Conservation (phyloP, 1,139 yeast species). For the Saccharomyces hybrid region DNA sequence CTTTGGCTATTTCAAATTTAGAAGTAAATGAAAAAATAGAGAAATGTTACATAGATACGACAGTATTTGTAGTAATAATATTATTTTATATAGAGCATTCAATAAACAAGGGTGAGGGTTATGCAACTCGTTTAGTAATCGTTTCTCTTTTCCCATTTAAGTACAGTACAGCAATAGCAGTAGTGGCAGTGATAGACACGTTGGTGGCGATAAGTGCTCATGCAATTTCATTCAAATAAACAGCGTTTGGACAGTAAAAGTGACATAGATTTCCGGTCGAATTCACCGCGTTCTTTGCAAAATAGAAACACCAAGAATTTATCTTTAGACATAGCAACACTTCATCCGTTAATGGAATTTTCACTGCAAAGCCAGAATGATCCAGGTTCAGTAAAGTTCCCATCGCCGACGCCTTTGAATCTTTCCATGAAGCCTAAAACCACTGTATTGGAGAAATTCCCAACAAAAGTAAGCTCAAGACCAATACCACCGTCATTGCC, state of each 20-base stretch:
- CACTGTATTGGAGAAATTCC: not conserved
- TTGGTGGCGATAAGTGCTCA: not conserved
- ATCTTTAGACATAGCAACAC: constrained; percentile 14
- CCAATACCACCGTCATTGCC: constrained; percentile 4
- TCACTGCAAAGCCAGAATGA: constrained; percentile 2
- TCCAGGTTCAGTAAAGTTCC: not conserved
- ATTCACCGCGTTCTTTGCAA: constrained; percentile 20
- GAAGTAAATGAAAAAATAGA: not conserved
- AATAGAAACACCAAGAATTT: constrained; percentile 28
- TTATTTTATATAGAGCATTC: not conserved
- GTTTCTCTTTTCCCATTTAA: not conserved
- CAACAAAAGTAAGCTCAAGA: not conserved
- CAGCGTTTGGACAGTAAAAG: not conserved
- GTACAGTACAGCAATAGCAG: not conserved
- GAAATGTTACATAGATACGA: not conserved
- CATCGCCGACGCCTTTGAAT: not conserved
- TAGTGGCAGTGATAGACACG: not conserved
- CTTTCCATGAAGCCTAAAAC: not conserved
- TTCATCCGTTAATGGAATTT: not conserved
- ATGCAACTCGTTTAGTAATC: not conserved
- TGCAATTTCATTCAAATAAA: not conserved
- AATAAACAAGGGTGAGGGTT: not conserved
- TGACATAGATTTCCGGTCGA: not conserved
- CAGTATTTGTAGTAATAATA: not conserved
- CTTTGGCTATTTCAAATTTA: not conserved